Base-by-base conservation (phyloP, 768 basidiomycete species). In the Coprinopsis sp. region DNA sequence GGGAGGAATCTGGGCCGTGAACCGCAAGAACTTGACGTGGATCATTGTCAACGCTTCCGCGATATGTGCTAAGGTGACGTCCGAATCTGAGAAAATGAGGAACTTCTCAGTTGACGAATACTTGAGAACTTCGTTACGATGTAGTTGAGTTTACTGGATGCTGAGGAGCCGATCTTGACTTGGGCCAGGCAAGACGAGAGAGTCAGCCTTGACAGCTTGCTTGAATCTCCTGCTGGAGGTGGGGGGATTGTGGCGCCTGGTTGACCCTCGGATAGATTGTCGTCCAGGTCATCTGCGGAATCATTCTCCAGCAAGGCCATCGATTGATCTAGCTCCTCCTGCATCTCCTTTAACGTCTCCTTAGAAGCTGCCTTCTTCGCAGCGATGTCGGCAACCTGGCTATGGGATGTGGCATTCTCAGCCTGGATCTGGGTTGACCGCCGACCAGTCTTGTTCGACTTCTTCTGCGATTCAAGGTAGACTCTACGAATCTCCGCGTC, bases 11-110 rank as follows among this genome's bases (percentile, higher is more conserved):
- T 78, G 69, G 1, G 76, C 77, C 0, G 79, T 81, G 56, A 86
- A 84, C n/a, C 77, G 74, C 29, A 89, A 63, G 54, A 71, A 81
- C 54, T 79, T 81, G 56, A 89, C 67, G 33, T 76, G 71, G 24
- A 81, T 70, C 4, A 91, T 64, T 34, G 81, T 69, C 4, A 92
- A 66, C 0, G 76, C 84, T 59, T 92, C 90, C 3, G 79, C 72
- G 10, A 89, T 64, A 62, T 88, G 83, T 2, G 76, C 74, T 22
- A 92, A 71, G 0, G 87, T 81, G 6, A 90, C 61, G 5, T 76
- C 73, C 1, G 82, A 85, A 41, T 76, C 76, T 0, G 90, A 91
- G 60, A 92, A 92, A 34, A 92, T 81, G 6, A 92, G 66, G 57
- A 91, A 80, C 51, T 91, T 91, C 57, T 91, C 85, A 4, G 62